phyloP scores from a whole-genome alignment of 1,284 basidiomycete genomes.

The Retiboletus flavoniger region DNA sequence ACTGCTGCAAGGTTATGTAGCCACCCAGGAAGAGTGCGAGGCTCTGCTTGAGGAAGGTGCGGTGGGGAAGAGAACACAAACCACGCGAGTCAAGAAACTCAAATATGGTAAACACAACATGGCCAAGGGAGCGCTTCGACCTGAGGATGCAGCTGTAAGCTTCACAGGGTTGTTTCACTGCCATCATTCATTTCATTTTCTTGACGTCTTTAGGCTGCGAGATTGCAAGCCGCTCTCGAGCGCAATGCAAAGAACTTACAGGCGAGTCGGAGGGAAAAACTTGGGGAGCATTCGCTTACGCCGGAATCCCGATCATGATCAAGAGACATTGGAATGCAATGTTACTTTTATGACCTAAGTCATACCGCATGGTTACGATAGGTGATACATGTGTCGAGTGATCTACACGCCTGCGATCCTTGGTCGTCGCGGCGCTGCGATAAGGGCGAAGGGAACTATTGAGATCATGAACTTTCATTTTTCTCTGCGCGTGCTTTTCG shows the following conservation, averaged over 20 bases:
- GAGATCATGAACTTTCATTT: constrained; percentile 48
- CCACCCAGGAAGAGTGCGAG: constrained; percentile 70
- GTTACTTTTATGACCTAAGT: constrained; percentile 17
- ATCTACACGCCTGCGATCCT: constrained; percentile 16
- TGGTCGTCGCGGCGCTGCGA: constrained; percentile 7
- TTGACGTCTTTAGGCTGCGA: constrained; percentile 44
- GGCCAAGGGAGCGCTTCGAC: constrained; percentile 77
- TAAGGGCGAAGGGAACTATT: constrained; percentile 4
- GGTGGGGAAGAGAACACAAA: constrained; percentile 43
- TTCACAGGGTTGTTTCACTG: not conserved
- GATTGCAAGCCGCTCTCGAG: constrained; percentile 57
- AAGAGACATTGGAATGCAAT: constrained; percentile 13
- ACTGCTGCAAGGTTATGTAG: constrained; percentile 70
- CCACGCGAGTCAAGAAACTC: constrained; percentile 44
- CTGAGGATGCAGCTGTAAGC: constrained; percentile 76
- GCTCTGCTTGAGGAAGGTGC: constrained; percentile 55
- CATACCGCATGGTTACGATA: constrained; percentile 24
- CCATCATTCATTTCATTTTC: not conserved
- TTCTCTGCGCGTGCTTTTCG: constrained; percentile 61
- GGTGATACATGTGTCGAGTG: constrained; percentile 25
- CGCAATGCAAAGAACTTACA: constrained; percentile 51
- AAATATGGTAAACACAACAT: constrained; percentile 76
- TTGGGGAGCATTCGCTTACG: constrained; percentile 23
- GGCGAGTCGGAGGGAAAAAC: constrained; percentile 30
- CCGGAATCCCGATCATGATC: constrained; percentile 17